Conservation (phyloP, 164 flowering plant genomes). For the Litsea cubeba region DNA sequence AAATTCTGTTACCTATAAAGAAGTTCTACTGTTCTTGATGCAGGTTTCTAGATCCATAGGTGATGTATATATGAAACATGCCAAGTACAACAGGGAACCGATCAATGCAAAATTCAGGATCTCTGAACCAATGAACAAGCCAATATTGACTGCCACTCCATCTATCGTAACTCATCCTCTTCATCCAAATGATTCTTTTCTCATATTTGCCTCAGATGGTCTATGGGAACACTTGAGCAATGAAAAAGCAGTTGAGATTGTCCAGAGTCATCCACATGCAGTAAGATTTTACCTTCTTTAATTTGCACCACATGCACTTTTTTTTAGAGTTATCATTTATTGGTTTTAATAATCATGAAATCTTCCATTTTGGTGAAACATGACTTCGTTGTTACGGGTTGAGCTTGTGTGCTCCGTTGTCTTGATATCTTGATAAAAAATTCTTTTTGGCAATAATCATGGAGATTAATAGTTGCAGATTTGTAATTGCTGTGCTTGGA, state of each 20-base stretch:
- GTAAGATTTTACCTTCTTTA: constrained; percentile 36
- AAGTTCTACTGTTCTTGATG: constrained; percentile 12
- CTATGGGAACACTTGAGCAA: constrained; percentile 90
- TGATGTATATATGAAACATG: constrained; percentile 71
- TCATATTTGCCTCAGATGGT: constrained; percentile 92
- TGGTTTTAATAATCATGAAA: background rate
- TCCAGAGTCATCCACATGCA: constrained; percentile 59
- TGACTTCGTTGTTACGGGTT: no score
- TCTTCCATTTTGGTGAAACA: background rate
- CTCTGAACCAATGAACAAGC: constrained; percentile 64
- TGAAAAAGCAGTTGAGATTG: constrained; percentile 75
- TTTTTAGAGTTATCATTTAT: background rate
- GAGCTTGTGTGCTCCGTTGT: background rate
- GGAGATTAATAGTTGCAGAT: no score
- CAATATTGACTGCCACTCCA: constrained; percentile 62
- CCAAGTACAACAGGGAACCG: constrained; percentile 57
- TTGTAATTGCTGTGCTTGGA: no score
- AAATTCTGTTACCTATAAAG: no score
- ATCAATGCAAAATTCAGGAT: constrained; percentile 57
- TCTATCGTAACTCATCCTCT: constrained; percentile 47
- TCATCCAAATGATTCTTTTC: constrained; percentile 68
- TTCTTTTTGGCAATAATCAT: no score
- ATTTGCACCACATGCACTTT: background rate
- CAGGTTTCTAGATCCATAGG: constrained; percentile 90
- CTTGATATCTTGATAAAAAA: no score